phyloP scores from a whole-genome alignment of 805 yeast genomes.

The Spathaspora sp. region DNA sequence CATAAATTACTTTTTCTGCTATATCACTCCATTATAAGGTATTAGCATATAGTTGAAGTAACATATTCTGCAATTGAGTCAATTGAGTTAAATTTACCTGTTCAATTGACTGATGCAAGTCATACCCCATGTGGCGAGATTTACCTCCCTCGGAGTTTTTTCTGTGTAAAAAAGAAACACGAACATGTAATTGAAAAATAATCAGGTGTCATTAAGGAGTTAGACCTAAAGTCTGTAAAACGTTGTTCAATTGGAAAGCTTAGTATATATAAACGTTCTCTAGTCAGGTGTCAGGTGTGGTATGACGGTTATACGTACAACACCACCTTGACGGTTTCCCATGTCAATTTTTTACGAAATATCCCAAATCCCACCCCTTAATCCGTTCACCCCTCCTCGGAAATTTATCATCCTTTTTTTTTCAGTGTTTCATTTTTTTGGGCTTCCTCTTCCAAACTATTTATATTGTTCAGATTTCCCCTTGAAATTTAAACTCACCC shows the following conservation, averaged over 20 bases:
- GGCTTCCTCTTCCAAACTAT: background rate
- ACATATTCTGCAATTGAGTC: background rate
- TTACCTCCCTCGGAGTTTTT: background rate
- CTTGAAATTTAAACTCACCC: background rate
- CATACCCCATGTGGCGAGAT: background rate
- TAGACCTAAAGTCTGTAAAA: too few species aligned
- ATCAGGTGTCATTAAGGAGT: background rate
- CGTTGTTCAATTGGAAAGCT: background rate
- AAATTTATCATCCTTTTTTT: conserved; percentile 1
- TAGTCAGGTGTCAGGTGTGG: background rate
- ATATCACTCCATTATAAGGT: background rate
- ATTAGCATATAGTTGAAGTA: background rate
- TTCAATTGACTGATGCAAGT: background rate
- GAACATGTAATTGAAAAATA: too few species aligned
- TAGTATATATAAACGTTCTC: too few species aligned
- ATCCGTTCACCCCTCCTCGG: background rate
- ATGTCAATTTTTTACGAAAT: too few species aligned
- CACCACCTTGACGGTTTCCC: background rate
- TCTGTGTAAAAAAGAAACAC: background rate
- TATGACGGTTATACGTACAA: background rate
- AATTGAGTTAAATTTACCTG: background rate
- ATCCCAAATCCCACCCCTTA: background rate
- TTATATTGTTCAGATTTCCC: background rate
- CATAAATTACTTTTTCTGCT: background rate
- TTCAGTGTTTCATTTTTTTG: background rate